Base-by-base conservation (phyloP, 352 stramenopile species). In the Globisporangium heterothallicum region DNA sequence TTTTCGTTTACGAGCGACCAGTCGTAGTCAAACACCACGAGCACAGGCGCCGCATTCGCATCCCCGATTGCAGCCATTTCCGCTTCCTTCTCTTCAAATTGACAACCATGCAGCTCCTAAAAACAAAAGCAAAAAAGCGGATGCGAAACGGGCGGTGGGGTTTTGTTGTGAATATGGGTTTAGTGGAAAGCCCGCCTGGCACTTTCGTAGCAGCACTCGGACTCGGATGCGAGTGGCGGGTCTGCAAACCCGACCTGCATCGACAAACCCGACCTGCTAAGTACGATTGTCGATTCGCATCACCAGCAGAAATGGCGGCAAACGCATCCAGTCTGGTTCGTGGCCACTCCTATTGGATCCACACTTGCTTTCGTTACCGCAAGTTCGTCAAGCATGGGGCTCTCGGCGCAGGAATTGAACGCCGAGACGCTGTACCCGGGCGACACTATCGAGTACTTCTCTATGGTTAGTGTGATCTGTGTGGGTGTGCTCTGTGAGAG, bases 21-120 rank as follows among this genome's bases (percentile, higher is more conserved):
- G 61, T 92, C 82, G 47, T 88, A 92, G 66, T 92, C 82, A 35
- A 92, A 90, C 38, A 91, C 54, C 27, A 90, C 74, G 26, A 92
- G 67, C 13, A 79, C 65, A 14, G 42, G 19, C 22, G 24, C 4
- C 19, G 29, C 32, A 24, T 13, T 13, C 38, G 29, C n/a, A n/a
- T n/a, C n/a, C n/a, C n/a, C 42, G 32, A 48, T 14, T 27, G 18
- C 46, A 44, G 36, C 21, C 24, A 44, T 58, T 7, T 26, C 5
- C 2, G 18, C 7, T 34, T 34, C 29, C 29, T 34, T 34, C 6
- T 34, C 6, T 34, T 34, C 6, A 10, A 6, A 34, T 12, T 34
- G 29, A 34, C 29, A 34, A 10, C 6, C 29, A 34, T 34, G 29
- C 6, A 34, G 10, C 29, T n/a, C n/a, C n/a, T n/a, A n/a, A n/a